Evolutionary conservation across 2,329 filamentous ascomycete genomes (phyloP), one percentile per base, ranked within the genome.

Genomic region (Sclerotinia nivalis): DNA sequence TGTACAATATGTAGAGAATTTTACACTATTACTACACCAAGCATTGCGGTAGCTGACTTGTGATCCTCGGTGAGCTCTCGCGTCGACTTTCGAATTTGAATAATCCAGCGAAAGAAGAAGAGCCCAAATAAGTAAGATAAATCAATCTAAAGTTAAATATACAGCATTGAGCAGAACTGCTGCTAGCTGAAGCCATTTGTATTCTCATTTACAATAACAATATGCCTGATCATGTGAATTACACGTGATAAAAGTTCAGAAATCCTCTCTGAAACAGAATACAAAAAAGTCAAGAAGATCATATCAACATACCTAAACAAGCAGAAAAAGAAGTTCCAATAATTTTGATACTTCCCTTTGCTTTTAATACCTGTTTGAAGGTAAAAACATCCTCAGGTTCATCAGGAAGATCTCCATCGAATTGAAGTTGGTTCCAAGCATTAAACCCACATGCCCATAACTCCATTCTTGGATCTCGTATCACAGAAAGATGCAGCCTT

Each of bases 401-500:
- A 1, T 75, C 61, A 5, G 70, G 67, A 12, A 22, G 52, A 7
- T 71, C 40, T 56, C 50, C 69, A 0, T 71, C 71, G 9, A 87
- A 84, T 2, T 75, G 73, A 22, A 89, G 81, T 74, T 89, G 87
- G 69, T 79, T 78, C 85, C 85, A 89, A 68, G 86, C 85, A 75
- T 89, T 89, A 78, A 87, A 84, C 54, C 87, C 87, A 3, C 84
- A 74, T 55, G 83, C 85, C 75, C 85, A 86, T 7, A 89, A 77
- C 66, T 84, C 80, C 85, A 87, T 75, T 22, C 52, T 28, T 15
- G 25, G 49, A 22, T 34, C 15, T 52, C 31, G 47, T 64, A 64
- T 40, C 8, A 40, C 60, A 15, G 22, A 25, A 28, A 40, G 58
- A 40, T 52, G 22, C 45, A 28, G 13, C 22, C 15, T 52, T 52